Percentiles rank a stretch among this genome's conserved stretches.
These are phyloP conservation scores for Lentinula lateritia DNA, from an alignment of 768 basidiomycete species.

Conservation along the genomic window DNA sequence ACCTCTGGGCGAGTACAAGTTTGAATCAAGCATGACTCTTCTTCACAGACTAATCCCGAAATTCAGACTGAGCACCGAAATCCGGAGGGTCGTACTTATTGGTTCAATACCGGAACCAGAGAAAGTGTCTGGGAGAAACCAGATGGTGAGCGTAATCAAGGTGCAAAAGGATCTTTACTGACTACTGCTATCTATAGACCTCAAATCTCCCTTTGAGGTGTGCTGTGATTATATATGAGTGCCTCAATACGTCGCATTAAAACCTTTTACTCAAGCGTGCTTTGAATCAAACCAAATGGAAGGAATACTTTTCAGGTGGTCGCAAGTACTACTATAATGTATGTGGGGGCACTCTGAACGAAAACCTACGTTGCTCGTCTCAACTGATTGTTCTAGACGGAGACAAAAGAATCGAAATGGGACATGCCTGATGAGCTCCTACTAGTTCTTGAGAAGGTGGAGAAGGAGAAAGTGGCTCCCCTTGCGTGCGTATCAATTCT, in stretches of 20 bases:
- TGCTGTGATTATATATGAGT: conserved; percentile 10
- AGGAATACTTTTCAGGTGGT: conserved; percentile 91
- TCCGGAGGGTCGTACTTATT: conserved; percentile 95
- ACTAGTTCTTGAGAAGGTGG: conserved; percentile 78
- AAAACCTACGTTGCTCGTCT: background rate
- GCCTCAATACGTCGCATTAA: background rate
- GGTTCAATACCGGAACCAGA: conserved; percentile 86
- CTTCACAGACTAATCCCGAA: background rate
- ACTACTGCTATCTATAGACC: conserved; percentile 37
- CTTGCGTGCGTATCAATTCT: conserved; percentile 13
- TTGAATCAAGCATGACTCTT: background rate
- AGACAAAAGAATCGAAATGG: conserved; percentile 94
- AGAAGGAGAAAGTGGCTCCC: conserved; percentile 54
- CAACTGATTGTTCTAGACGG: conserved; percentile 42
- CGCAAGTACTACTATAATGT: conserved; percentile 91
- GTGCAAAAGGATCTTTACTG: background rate
- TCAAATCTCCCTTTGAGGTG: conserved; percentile 92
- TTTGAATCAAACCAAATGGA: conserved; percentile 89
- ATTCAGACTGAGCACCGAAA: conserved; percentile 87
- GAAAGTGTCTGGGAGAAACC: conserved; percentile 99
- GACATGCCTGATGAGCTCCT: conserved; percentile 93
- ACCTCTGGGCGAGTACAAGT: conserved; percentile 4
- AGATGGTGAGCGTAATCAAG: conserved; percentile 51
- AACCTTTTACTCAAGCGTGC: conserved; percentile 51
- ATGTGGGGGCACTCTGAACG: conserved; percentile 12